Conservation (phyloP, 176 grass and related monocot species). For the Melocanna baccifera region DNA sequence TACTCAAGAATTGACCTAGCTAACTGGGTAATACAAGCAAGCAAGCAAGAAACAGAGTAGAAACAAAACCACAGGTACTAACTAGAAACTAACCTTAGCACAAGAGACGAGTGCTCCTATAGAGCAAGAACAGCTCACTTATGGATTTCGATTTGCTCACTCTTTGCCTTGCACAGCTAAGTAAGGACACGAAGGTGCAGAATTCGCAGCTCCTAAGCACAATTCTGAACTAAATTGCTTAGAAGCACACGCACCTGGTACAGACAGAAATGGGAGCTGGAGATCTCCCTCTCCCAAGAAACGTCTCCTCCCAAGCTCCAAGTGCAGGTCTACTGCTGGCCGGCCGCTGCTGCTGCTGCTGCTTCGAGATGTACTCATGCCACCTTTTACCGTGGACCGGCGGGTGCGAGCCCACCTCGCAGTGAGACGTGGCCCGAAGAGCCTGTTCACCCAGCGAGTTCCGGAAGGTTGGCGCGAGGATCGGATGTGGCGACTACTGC, state of each 20-base stretch:
- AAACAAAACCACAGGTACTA: neutral
- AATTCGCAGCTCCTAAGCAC: neutral
- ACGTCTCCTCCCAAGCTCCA: conserved; percentile 4
- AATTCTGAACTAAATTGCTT: neutral
- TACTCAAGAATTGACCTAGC: neutral
- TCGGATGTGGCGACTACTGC: neutral
- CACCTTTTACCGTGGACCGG: neutral
- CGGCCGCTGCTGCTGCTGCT: neutral
- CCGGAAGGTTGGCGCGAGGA: neutral
- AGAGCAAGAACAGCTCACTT: neutral
- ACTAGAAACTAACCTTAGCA: neutral
- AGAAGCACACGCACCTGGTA: conserved; percentile 9
- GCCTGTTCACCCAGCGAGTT: neutral
- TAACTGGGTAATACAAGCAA: neutral
- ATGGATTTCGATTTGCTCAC: neutral
- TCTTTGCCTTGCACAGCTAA: too few relatives aligned
- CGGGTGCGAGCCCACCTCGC: neutral
- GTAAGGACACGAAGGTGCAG: neutral
- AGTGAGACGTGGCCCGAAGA: neutral
- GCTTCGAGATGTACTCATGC: neutral
- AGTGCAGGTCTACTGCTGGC: neutral
- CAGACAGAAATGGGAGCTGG: neutral
- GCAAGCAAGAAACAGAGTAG: neutral
- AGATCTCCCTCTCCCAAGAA: neutral
- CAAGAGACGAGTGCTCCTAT: neutral